Base-by-base conservation (phyloP, 2,329 filamentous ascomycete genomes). In the Alternaria gaisen region DNA sequence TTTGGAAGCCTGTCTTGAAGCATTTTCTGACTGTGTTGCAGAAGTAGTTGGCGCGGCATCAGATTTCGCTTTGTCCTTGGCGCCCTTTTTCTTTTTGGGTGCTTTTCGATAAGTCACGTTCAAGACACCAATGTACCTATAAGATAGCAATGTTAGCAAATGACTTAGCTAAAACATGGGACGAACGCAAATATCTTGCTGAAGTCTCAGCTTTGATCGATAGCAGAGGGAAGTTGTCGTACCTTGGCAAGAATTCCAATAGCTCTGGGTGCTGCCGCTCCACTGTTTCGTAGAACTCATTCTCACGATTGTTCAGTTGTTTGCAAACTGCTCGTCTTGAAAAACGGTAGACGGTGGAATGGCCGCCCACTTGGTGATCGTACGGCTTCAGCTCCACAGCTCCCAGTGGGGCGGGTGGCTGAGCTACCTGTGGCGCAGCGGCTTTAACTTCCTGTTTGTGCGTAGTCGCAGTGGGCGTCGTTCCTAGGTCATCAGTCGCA, bases 281-380 rank as follows among this genome's bases (percentile, higher is more conserved):
- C 72, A 98, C 92, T 56, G 90, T 95, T 80, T 99, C 95, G 79
- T 99, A 99, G 77, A 99, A 99, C 80, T 97, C 93, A 79, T 99
- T 99, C 77, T 99, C 95, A 73, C 94, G 88, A 77, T 97, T 99
- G 79, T 97, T 99, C 74, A 99, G 86, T 80, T 97, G 93, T 80
- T 99, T 99, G 84, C 95, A 99, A 11, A 99, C 94, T 57, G 95
- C 95, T 71, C 94, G 88, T 68, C 93, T 90, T 18, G 95, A 98
- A 76, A 99, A 98, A 42, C 94, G 90, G 86, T 97, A 99, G 36
- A 99, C 87, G 0, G 94, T 97, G 7, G 93, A 97, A 78, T 99
- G 95, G 0, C 95, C 95, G 60, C 95, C 95, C 56, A 99, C 95
- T 80, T 99, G 95, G 80, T 99, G 95, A 68, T 93, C 92, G 80